Evolutionary conservation across 2,329 filamentous ascomycete genomes (phyloP).

Genomic region (Metarhizium humberi): DNA sequence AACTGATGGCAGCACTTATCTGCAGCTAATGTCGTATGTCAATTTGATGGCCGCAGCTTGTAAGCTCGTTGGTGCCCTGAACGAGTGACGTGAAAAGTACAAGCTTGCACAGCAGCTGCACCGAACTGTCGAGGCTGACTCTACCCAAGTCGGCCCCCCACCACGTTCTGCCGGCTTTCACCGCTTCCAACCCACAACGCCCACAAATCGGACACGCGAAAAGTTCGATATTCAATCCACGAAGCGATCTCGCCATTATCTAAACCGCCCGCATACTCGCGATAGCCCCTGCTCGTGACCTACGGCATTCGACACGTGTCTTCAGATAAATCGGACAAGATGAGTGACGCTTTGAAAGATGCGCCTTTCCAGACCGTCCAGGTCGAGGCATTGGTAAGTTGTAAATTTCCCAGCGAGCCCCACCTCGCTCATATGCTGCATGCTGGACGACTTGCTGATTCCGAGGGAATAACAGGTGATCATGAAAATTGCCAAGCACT

Average conservation of each 20-base stretch:
- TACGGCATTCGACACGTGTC: conserved; percentile 1
- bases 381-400: conserved; percentile 82
- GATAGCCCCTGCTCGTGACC: conserved; percentile 12
- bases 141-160: conserved; percentile 2
- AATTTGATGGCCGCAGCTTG: neutral
- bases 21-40: neutral
- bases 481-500: conserved; percentile 98
- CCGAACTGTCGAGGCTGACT: neutral
- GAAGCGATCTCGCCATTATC: conserved; percentile 10
- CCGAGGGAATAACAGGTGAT: conserved; percentile 54
- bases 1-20: neutral
- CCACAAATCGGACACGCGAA: conserved; percentile 33
- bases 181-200: conserved; percentile 33
- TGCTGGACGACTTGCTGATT: conserved; percentile 13
- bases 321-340: conserved; percentile 26
- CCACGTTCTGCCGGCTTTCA: conserved; percentile 25
- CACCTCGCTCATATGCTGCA: conserved; percentile 21
- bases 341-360: conserved; percentile 55
- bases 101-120: neutral
- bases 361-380: conserved; percentile 76
- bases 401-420: conserved; percentile 16
- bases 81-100: neutral
- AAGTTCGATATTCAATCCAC: conserved; percentile 33
- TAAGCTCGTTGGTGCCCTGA: neutral
- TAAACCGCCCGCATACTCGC: conserved; percentile 15